Base-by-base conservation (phyloP, 441 rosid genomes). In the Omphalea diandra region DNA sequence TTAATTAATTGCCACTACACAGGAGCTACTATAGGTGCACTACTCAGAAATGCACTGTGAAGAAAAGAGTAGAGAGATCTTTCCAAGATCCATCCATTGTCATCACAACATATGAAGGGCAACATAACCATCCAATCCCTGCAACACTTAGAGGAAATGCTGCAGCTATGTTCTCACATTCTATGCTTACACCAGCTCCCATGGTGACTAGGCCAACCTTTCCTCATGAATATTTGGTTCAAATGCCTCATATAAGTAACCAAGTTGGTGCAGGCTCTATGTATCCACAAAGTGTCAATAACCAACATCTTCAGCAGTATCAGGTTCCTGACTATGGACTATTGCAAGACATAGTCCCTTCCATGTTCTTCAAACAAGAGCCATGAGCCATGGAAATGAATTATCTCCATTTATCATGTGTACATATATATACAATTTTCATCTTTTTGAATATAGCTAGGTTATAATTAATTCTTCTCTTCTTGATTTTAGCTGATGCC, bases 11-110 rank as follows among this genome's bases (percentile, higher is more conserved):
- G 14, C 8, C 26, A 26, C 31, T 64, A 50, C 90, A 94, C 90
- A 94, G 98, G 82, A 94, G 97, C 74, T 94, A 94, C 71, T 91
- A 94, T 75, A 81, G 98, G 71, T 94, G 98, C 87, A 94, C 98
- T 2, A 88, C 85, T 24, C 97, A 87, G 79, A 87, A 84, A 79
- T 94, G 98, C 79, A 81, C 78, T 0, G 97, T 94, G 66, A 94
- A 94, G 91, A 94, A 94, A 70, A 82, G 94, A 1, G 97, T 94
- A 7, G 98, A 94, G 79, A 91, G 98, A 71, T 94, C 98, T 10
- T 88, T 70, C 64, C 87, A 94, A 73, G 97, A 94, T 77, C 95
- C 97, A 41, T 74, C 95, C 2, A 81, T 83, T 24, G 97, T 94
- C 59, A 81, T 94, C 70, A 94, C 98, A 44, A 94, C 98, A 38